Base-by-base conservation (phyloP, 2,329 filamentous ascomycete genomes). In the Cladosporium sp. region DNA sequence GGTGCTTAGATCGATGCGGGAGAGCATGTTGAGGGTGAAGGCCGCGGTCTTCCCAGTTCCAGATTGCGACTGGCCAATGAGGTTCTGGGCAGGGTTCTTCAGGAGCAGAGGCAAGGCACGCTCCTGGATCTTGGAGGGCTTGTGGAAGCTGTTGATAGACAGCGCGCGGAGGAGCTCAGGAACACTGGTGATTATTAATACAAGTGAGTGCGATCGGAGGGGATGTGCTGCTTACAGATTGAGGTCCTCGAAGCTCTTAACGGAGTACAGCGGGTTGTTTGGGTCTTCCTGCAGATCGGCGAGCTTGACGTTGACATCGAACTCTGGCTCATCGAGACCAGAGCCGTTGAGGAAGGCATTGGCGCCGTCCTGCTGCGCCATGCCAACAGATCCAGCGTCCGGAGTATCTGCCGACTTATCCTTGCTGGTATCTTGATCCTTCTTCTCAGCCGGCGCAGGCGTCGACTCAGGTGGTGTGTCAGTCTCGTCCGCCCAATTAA, bases 41-140 rank as follows among this genome's bases (percentile, higher is more conserved):
- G 93, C 93, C 16, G 91, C 93, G 0, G 93, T 98, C 77, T 98
- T 98, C 66, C 93, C 93, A 16, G 93, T 98, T 62, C 93, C 93
- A 2, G 93, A 98, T 71, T 98, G 93, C n/a, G 93, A 98, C 73
- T 98, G 93, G 3, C 91, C 93, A 66, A 98, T 92, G 80, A 98
- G 87, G 72, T 97, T 97, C 59, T 80, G 79, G 0, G 92, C 86
- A n/a, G 93, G 92, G 66, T 95, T 78, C 62, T 81, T 76, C 58
- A 98, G 81, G 66, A 98, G 86, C 52, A 98, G 79, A 28, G 93
- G 93, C 14, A 98, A 80, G 1, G 93, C 93, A 62, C 86, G 89
- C 71, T 95, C 93, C 75, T 98, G 93, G 60, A 98, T 95, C 75
- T 98, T 98, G 53, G 93, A 97, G 0, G 93, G 93, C 72, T 95